Conservation (phyloP, 495 filamentous ascomycete species). For the Penicillium mononematosum region DNA sequence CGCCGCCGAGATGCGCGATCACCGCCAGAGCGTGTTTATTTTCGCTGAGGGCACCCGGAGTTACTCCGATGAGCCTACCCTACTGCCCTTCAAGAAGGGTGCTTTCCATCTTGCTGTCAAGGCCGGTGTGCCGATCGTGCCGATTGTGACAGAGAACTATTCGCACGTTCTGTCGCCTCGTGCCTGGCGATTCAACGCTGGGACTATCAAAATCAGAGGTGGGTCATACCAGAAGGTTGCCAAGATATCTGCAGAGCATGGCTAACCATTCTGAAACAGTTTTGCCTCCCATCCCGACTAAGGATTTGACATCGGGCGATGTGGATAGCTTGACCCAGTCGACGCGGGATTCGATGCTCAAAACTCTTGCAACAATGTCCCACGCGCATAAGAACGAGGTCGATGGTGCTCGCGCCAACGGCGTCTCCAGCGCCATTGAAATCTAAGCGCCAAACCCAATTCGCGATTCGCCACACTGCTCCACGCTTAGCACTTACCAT, state of each 20-base stretch:
- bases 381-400: slow-evolving; percentile 24
- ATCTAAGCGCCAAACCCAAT: slow-evolving; percentile 29
- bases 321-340: slow-evolving; percentile 73
- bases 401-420: slow-evolving; percentile 25
- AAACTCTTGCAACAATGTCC: slow-evolving; percentile 65
- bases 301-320: slow-evolving; percentile 70
- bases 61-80: slow-evolving; percentile 73
- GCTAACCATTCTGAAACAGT: slow-evolving; percentile 46
- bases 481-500: background rate
- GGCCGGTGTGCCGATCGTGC: slow-evolving; percentile 89
- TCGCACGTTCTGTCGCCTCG: slow-evolving; percentile 74
- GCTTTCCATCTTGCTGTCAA: slow-evolving; percentile 95
- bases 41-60: slow-evolving; percentile 92
- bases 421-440: slow-evolving; percentile 41
- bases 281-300: slow-evolving; percentile 82
- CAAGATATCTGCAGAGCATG: background rate
- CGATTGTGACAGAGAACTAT: slow-evolving; percentile 83
- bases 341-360: slow-evolving; percentile 77
- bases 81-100: slow-evolving; percentile 96
- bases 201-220: slow-evolving; percentile 81
- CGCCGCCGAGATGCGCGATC: slow-evolving; percentile 68
- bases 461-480: background rate
- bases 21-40: slow-evolving; percentile 87
- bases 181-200: slow-evolving; percentile 65
- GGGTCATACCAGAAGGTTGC: slow-evolving; percentile 17